Evolutionary conservation across 2,329 filamentous ascomycete species (phyloP).

Genomic region (Trichoderma sp.): DNA sequence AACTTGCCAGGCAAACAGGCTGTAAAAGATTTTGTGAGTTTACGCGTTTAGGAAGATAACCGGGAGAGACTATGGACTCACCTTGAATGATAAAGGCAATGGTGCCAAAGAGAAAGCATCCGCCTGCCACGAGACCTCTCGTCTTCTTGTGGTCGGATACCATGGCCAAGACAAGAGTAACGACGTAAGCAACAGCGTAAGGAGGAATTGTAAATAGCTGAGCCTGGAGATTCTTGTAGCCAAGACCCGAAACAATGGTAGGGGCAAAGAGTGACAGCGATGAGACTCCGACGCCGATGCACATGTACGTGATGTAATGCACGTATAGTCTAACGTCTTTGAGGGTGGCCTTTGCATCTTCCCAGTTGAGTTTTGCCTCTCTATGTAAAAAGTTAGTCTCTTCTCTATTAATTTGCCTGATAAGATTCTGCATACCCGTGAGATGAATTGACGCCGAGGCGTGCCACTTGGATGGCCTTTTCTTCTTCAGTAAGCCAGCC

Average conservation of each 20-base stretch:
- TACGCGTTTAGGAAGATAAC: fast-evolving
- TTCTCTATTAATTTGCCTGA: fast-evolving
- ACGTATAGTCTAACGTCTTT: not conserved
- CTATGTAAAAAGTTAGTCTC: not conserved
- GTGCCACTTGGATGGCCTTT: constrained; percentile 1
- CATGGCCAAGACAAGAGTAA: not conserved
- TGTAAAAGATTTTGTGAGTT: not conserved
- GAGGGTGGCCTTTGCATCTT: not conserved
- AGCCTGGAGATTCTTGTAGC: constrained; percentile 25
- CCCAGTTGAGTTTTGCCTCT: constrained; percentile 2
- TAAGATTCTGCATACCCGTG: not conserved
- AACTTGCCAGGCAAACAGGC: not conserved
- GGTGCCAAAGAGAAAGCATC: constrained; percentile 1
- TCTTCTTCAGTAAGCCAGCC: constrained; percentile 1
- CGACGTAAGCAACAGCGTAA: constrained; percentile 24
- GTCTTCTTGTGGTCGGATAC: not conserved
- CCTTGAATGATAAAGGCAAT: constrained; percentile 11
- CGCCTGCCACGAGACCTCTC: not conserved
- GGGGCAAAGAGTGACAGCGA: constrained; percentile 30
- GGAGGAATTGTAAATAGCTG: constrained; percentile 29
- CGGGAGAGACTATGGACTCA: not conserved
- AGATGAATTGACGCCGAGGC: not conserved
- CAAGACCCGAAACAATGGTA: constrained; percentile 27
- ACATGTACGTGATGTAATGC: not conserved
- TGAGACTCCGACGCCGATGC: not conserved